Base-by-base conservation (phyloP, 495 filamentous ascomycete species). In the Oidiodendron maius region DNA sequence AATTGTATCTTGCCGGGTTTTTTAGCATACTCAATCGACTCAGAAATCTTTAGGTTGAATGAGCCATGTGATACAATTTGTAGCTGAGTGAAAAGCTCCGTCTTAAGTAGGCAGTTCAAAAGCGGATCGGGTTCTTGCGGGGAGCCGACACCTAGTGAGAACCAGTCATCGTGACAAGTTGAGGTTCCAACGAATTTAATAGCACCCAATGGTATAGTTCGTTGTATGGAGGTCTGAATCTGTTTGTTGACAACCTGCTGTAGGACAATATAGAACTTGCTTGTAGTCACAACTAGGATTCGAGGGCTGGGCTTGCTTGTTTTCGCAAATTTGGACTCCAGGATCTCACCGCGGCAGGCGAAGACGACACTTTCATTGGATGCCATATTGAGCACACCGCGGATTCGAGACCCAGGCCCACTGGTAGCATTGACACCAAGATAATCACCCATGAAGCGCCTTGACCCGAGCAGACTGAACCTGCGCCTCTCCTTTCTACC, bases 391-490 rank as follows among this genome's bases (percentile, higher is more conserved):
- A 88, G 77, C 44, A 80, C 77, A 45, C 75, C 84, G 22, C 87
- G 80, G 44, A 99, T 80, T 57, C 88, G 77, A 52, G 89, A 80
- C 24, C 91, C 94, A 35, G 86, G 84, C 0, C 94, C 91, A 50
- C 77, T 84, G 26, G 70, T 80, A 46, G 88, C 89, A 37, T 78
- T 85, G 44, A 96, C 74, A 8, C 91, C 94, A 12, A 99, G 74
- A 55, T 99, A 99, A 64, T 99, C 94, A 12, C 94, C 94, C 53
- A 96, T 70, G 75, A 95, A 99, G 40, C 94, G 79, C 52, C 94
- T 77, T 11, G 84, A 95, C 12, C 94, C 94, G 20, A 97, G 71
- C 43, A 99, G 61, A 74, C 86, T 91, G 74, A 87, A 95, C 53
- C 94, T 72, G 35, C 94, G 76, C 51, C 94, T 81, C 61, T 99